phyloP scores from a whole-genome alignment of 495 filamentous ascomycete genomes.

The Penicillium pancosmium region DNA sequence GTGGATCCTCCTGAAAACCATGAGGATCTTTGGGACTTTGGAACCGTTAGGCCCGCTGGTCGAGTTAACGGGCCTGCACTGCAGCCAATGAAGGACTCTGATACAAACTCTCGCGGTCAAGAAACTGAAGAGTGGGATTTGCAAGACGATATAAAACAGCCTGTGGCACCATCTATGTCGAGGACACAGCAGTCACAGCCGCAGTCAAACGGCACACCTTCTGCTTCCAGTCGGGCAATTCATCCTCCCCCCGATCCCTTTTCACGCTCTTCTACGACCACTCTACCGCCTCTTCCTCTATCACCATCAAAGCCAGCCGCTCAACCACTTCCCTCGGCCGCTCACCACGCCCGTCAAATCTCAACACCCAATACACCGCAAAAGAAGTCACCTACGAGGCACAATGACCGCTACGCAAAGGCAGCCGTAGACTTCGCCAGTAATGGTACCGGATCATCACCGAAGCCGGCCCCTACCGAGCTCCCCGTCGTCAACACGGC shows the following conservation, averaged over 20 bases:
- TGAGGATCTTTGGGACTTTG: constrained; percentile 90
- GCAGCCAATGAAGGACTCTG: constrained; percentile 72
- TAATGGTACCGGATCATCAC: not conserved
- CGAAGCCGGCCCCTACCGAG: constrained; percentile 2
- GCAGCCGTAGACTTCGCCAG: constrained; percentile 16
- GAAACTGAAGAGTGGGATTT: constrained; percentile 46
- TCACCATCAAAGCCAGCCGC: constrained; percentile 17
- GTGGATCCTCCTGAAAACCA: constrained; percentile 32
- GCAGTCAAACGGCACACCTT: not conserved
- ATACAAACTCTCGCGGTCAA: constrained; percentile 64
- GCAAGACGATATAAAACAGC: constrained; percentile 39
- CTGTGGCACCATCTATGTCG: constrained; percentile 13
- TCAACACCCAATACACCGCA: constrained; percentile 1
- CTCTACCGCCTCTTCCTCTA: constrained; percentile 12
- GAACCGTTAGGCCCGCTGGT: constrained; percentile 76
- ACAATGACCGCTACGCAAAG: constrained; percentile 18
- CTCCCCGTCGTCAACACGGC: not conserved
- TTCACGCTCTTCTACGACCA: constrained; percentile 14
- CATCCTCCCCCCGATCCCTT: not conserved
- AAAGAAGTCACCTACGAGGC: constrained; percentile 5
- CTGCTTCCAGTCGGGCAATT: not conserved
- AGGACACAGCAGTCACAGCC: not conserved
- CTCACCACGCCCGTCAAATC: constrained; percentile 8
- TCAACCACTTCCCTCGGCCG: constrained; percentile 2
- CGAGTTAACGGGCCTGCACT: constrained; percentile 51